These are phyloP conservation scores for Ustilago loliicola DNA, from an alignment of 1,284 basidiomycete genomes.

Conservation along the genomic window DNA sequence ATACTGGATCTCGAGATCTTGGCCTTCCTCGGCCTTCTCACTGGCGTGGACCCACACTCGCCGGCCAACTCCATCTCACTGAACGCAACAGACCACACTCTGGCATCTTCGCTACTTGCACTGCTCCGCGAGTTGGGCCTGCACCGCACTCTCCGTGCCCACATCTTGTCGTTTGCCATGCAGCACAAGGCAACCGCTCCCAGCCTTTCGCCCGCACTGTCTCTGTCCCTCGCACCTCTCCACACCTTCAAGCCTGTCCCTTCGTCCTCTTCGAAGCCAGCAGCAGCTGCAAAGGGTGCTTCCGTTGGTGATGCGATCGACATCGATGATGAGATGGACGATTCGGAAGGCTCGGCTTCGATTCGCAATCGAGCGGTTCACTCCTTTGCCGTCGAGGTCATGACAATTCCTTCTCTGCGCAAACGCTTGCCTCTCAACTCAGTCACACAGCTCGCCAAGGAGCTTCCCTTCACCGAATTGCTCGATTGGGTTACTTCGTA, in stretches of 20 bases:
- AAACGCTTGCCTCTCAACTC: constrained; percentile 50
- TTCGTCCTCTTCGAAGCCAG: not conserved
- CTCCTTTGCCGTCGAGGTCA: constrained; percentile 43
- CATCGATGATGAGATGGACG: constrained; percentile 15
- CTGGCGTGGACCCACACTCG: constrained; percentile 20
- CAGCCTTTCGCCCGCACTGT: constrained; percentile 28
- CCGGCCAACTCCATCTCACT: constrained; percentile 23
- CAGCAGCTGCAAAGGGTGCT: constrained; percentile 4
- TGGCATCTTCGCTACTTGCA: constrained; percentile 32
- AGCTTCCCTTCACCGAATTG: constrained; percentile 55
- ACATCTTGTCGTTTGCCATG: constrained; percentile 40
- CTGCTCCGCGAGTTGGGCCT: constrained; percentile 35
- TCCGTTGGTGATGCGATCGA: constrained; percentile 21
- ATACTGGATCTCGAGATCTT: constrained; percentile 29
- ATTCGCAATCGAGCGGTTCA: constrained; percentile 20
- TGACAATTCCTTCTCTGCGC: constrained; percentile 53
- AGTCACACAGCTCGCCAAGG: constrained; percentile 53
- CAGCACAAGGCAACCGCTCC: constrained; percentile 35
- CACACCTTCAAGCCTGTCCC: constrained; percentile 22
- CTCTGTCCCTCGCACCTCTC: constrained; percentile 40
- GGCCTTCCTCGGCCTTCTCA: constrained; percentile 33
- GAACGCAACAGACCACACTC: not conserved
- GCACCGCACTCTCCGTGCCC: constrained; percentile 36
- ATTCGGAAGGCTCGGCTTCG: not conserved
- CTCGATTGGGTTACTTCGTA: constrained; percentile 38